Conservation (phyloP, 805 yeast species). For the Starmerella sirachaensis region DNA sequence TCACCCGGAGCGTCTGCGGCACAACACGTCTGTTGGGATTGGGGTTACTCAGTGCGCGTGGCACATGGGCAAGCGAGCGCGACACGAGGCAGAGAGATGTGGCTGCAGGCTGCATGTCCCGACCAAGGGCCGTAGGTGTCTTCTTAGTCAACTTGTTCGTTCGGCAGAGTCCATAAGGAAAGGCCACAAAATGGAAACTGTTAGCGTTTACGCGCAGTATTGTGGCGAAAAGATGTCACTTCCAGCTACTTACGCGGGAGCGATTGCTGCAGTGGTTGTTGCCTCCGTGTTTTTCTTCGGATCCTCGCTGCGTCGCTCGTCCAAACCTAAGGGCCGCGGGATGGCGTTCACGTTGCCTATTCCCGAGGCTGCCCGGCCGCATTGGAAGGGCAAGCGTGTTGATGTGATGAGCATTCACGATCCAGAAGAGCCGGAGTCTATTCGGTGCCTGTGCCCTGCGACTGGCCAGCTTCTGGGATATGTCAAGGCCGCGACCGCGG, state of each 20-base stretch:
- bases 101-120: too few species aligned
- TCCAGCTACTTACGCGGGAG: not conserved
- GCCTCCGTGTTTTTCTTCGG: conserved; percentile 3
- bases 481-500: conserved; percentile 47
- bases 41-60: too few species aligned
- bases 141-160: too few species aligned
- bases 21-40: too few species aligned
- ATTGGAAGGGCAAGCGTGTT: conserved; percentile 82
- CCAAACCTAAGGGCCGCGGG: conserved; percentile 9
- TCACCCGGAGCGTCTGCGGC: too few species aligned
- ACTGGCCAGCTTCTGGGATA: conserved; percentile 82
- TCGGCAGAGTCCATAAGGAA: too few species aligned
- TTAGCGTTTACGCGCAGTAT: too few species aligned
- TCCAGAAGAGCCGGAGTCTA: conserved; percentile 50
- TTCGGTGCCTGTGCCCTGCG: conserved; percentile 90
- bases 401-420: conserved; percentile 48
- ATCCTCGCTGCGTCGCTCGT: conserved; percentile 1
- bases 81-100: too few species aligned
- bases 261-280: not conserved
- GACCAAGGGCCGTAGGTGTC: too few species aligned
- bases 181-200: not conserved
- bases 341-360: conserved; percentile 33
- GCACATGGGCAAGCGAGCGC: too few species aligned
- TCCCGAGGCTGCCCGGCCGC: conserved; percentile 71
- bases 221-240: too few species aligned